Evolutionary conservation across 2,329 filamentous ascomycete genomes (phyloP).

Genomic region (Anthostomella pinea): DNA sequence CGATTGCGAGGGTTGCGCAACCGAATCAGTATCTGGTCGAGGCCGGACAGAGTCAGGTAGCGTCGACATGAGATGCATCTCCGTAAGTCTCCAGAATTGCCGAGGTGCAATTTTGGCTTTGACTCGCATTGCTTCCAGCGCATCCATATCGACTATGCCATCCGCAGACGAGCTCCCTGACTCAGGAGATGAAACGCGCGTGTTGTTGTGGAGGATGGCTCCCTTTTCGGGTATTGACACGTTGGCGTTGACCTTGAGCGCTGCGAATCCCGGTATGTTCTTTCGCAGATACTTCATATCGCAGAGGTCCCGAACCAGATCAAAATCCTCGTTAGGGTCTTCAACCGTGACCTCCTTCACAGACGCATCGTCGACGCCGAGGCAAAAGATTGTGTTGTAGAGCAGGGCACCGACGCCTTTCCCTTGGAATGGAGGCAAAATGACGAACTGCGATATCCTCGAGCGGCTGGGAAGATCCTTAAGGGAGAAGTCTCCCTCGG

Average conservation of each 20-base stretch:
- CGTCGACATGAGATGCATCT: constrained; percentile 69
- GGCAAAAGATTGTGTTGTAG: constrained; percentile 74
- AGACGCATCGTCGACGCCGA: constrained; percentile 63
- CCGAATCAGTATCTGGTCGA: constrained; percentile 32
- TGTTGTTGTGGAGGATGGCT: constrained; percentile 27
- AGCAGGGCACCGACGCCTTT: constrained; percentile 76
- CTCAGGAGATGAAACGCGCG: constrained; percentile 24
- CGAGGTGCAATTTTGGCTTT: constrained; percentile 69
- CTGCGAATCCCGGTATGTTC: constrained; percentile 53
- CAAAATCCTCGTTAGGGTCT: constrained; percentile 85
- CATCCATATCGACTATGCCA: constrained; percentile 54
- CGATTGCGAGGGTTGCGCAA: constrained; percentile 36
- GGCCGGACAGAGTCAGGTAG: constrained; percentile 57
- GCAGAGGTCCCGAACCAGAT: constrained; percentile 72
- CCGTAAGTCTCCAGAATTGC: constrained; percentile 72
- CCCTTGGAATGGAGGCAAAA: constrained; percentile 83
- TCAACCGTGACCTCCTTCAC: constrained; percentile 87
- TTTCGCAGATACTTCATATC: constrained; percentile 65
- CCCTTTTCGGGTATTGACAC: constrained; percentile 49
- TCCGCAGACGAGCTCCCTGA: constrained; percentile 29
- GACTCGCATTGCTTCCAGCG: constrained; percentile 55
- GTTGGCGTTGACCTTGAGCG: constrained; percentile 52
- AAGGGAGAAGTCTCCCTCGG: constrained; percentile 43
- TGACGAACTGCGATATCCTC: constrained; percentile 88
- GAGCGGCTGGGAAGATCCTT: constrained; percentile 70